A percentile compares a stretch with the other conserved stretches of the same genome.
These are phyloP conservation scores for Paramecium biaurelia DNA, from an alignment of 73 alveolate genomes.

Conservation along the genomic window DNA sequence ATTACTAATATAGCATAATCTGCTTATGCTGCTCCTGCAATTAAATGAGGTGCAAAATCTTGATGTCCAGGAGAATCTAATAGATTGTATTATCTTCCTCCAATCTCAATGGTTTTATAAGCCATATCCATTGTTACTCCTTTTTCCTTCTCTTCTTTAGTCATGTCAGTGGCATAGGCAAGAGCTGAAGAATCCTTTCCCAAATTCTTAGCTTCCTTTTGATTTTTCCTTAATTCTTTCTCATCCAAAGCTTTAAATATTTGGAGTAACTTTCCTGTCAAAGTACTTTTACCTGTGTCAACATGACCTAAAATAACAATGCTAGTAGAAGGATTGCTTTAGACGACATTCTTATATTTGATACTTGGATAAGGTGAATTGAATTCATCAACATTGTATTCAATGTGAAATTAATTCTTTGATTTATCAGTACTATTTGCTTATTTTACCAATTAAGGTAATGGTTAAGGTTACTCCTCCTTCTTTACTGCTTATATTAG, in stretches of 20 bases:
- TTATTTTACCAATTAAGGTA: neutral
- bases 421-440: neutral
- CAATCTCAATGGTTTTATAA: slow-evolving; percentile 74
- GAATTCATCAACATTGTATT: neutral
- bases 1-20: slow-evolving; percentile 49
- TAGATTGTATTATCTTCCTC: slow-evolving; percentile 74
- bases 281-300: slow-evolving; percentile 59
- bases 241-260: slow-evolving; percentile 30
- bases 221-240: slow-evolving; percentile 15
- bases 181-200: slow-evolving; percentile 53
- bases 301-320: slow-evolving; percentile 57
- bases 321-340: neutral
- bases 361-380: slow-evolving; percentile 12
- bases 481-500: neutral
- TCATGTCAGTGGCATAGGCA: slow-evolving; percentile 46
- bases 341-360: neutral
- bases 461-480: neutral
- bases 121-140: slow-evolving; percentile 99
- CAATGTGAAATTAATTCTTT: neutral
- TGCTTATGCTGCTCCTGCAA: slow-evolving; percentile 93
- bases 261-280: slow-evolving; percentile 15
- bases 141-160: slow-evolving; percentile 85
- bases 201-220: slow-evolving; percentile 34
- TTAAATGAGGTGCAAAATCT: slow-evolving; percentile 98
- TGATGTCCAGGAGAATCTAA: slow-evolving; percentile 99